Evolutionary conservation across 2,329 filamentous ascomycete species (phyloP).

Genomic region (Xylariaceae sp.): DNA sequence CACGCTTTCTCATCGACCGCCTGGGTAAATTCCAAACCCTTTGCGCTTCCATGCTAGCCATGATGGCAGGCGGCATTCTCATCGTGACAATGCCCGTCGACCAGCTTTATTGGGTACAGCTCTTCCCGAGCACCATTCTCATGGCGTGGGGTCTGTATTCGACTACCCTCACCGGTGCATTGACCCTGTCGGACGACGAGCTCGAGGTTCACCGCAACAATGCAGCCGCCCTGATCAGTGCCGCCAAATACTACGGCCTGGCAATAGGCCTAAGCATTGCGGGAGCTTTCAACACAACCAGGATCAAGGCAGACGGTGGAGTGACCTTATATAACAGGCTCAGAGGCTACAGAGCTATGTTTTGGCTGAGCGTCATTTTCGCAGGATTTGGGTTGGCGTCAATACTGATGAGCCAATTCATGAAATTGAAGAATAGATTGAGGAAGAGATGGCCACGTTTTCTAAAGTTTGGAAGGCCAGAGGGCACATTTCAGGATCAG

Average conservation of each 20-base stretch:
- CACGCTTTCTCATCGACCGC: slow-evolving; percentile 30
- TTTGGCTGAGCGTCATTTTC: slow-evolving; percentile 24
- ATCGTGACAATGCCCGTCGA: slow-evolving; percentile 44
- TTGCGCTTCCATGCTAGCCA: slow-evolving; percentile 40
- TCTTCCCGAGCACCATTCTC: slow-evolving; percentile 54
- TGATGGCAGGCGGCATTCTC: slow-evolving; percentile 40
- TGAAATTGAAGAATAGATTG: slow-evolving; percentile 2
- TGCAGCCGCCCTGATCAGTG: slow-evolving; percentile 32
- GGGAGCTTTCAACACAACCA: slow-evolving; percentile 53
- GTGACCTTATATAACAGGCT: slow-evolving; percentile 15
- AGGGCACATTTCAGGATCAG: too few relatives aligned
- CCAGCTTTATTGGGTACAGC: slow-evolving; percentile 60
- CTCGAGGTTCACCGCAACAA: slow-evolving; percentile 35
- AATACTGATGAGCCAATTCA: slow-evolving; percentile 12
- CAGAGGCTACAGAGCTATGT: slow-evolving; percentile 23
- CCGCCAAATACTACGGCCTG: slow-evolving; percentile 64
- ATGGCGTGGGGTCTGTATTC: slow-evolving; percentile 63
- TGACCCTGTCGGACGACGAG: slow-evolving; percentile 53
- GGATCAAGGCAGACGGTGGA: slow-evolving; percentile 20
- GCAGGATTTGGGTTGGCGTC: slow-evolving; percentile 22
- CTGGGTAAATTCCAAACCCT: slow-evolving; percentile 35
- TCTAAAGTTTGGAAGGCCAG: too few relatives aligned
- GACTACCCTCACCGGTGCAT: slow-evolving; percentile 56
- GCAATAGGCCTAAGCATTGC: slow-evolving; percentile 61
- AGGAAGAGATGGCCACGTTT: not conserved